Percentiles rank a stretch among this genome's conserved stretches.
phyloP scores from a whole-genome alignment of 805 yeast species.

The Hemisphaericaspora nanyangensis region DNA sequence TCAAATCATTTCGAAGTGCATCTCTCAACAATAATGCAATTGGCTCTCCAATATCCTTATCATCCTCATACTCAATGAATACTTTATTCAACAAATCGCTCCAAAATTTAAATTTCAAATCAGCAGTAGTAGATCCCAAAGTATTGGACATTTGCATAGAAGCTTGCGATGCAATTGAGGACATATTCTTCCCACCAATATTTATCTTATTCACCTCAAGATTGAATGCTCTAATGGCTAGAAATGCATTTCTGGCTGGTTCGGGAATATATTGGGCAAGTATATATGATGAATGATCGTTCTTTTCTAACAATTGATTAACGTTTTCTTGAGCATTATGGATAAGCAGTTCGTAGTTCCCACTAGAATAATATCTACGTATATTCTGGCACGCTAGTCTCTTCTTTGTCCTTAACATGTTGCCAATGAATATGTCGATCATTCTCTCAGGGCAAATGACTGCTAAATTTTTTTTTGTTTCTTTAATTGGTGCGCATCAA shows the following conservation, averaged over 20 bases:
- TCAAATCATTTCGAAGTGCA: constrained; percentile 45
- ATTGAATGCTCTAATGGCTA: constrained; percentile 65
- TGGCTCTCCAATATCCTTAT: constrained; percentile 54
- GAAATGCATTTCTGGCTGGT: constrained; percentile 55
- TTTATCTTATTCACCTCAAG: constrained; percentile 55
- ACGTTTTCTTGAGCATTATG: constrained; percentile 40
- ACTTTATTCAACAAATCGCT: constrained; percentile 52
- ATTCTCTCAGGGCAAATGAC: too few species aligned
- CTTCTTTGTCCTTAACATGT: too few species aligned
- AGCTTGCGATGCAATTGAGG: constrained; percentile 27
- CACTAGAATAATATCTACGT: neutral
- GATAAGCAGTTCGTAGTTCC: constrained; percentile 10
- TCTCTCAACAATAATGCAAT: constrained; percentile 56
- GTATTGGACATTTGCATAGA: constrained; percentile 23
- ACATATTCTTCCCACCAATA: constrained; percentile 22
- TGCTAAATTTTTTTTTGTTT: too few species aligned
- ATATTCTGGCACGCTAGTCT: too few species aligned
- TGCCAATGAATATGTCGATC: too few species aligned
- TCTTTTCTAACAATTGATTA: constrained; percentile 37
- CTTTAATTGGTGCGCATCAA: too few species aligned
- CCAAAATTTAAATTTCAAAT: constrained; percentile 73
- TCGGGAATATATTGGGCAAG: constrained; percentile 67
- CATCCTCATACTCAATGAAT: constrained; percentile 23
- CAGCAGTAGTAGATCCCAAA: constrained; percentile 38
- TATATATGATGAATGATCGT: constrained; percentile 62